A percentile compares a stretch with the other conserved stretches of the same genome.
Evolutionary conservation across 257 asterid species (phyloP).

Genomic region (Rauvolfia tetraphylla): DNA sequence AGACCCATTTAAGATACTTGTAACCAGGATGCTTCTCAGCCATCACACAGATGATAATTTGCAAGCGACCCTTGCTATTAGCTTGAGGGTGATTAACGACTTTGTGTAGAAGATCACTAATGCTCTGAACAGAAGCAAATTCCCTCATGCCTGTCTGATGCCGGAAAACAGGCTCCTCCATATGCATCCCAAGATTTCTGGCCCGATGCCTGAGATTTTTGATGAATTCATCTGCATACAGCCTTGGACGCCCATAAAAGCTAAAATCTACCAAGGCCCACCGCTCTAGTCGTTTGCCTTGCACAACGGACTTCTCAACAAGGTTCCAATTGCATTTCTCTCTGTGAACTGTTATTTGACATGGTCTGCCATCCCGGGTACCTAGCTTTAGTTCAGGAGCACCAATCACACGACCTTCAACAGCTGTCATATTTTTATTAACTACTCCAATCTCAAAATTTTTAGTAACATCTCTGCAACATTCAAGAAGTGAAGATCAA

Average conservation of each 20-base stretch:
- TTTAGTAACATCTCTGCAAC: constrained; percentile 18
- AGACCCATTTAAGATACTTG: constrained; percentile 59
- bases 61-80: constrained; percentile 28
- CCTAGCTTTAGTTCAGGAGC: constrained; percentile 58
- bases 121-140: constrained; percentile 22
- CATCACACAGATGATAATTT: constrained; percentile 61
- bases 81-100: constrained; percentile 26
- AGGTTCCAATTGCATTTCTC: constrained; percentile 68
- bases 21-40: constrained; percentile 42
- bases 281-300: constrained; percentile 40
- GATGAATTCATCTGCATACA: constrained; percentile 22
- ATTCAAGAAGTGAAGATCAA: not conserved
- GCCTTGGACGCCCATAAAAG: not conserved
- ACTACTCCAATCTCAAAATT: constrained; percentile 39
- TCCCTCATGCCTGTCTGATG: constrained; percentile 27
- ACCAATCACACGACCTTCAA: constrained; percentile 55
- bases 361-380: constrained; percentile 27
- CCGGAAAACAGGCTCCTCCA: constrained; percentile 38
- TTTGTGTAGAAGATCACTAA: constrained; percentile 31
- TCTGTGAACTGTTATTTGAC: constrained; percentile 47
- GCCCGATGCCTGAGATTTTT: constrained; percentile 27
- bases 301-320: constrained; percentile 37
- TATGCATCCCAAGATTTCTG: constrained; percentile 36
- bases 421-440: constrained; percentile 45
- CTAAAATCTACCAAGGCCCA: constrained; percentile 72